Evolutionary conservation across 352 stramenopile species (phyloP).

Genomic region (Globisporangium nodosum): DNA sequence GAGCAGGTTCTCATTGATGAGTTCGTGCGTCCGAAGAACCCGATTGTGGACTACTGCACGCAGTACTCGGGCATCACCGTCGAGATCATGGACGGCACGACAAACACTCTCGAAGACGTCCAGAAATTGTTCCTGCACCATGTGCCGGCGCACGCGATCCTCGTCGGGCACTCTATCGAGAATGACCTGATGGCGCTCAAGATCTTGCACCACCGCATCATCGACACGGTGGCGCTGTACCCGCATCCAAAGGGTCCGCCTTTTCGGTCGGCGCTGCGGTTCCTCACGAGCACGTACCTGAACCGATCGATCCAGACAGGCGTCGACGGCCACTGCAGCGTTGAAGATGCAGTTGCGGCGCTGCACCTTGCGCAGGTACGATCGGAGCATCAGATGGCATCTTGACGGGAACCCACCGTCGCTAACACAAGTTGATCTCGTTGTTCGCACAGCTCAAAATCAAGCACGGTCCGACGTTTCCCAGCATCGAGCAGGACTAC

Average conservation of each 20-base stretch:
- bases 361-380: conserved; percentile 56
- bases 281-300: conserved; percentile 67
- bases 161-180: conserved; percentile 87
- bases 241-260: conserved; percentile 72
- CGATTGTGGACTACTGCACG: conserved; percentile 86
- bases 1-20: conserved; percentile 66
- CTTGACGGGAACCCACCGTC: too few species aligned
- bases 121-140: conserved; percentile 54
- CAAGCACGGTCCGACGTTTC: conserved; percentile 9
- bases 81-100: conserved; percentile 73
- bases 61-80: conserved; percentile 81
- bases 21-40: conserved; percentile 71
- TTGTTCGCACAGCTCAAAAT: conserved; percentile 50
- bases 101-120: conserved; percentile 52
- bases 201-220: conserved; percentile 66
- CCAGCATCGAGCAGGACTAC: conserved; percentile 51
- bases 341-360: conserved; percentile 74
- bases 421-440: background rate
- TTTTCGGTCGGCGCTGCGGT: conserved; percentile 72
- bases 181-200: conserved; percentile 74
- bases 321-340: conserved; percentile 69
- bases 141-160: conserved; percentile 63
- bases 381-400: background rate
- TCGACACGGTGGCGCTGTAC: conserved; percentile 82
- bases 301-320: conserved; percentile 69